These are phyloP conservation scores for Lactarius evosmus DNA, from an alignment of 768 basidiomycete genomes.

Conservation along the genomic window DNA sequence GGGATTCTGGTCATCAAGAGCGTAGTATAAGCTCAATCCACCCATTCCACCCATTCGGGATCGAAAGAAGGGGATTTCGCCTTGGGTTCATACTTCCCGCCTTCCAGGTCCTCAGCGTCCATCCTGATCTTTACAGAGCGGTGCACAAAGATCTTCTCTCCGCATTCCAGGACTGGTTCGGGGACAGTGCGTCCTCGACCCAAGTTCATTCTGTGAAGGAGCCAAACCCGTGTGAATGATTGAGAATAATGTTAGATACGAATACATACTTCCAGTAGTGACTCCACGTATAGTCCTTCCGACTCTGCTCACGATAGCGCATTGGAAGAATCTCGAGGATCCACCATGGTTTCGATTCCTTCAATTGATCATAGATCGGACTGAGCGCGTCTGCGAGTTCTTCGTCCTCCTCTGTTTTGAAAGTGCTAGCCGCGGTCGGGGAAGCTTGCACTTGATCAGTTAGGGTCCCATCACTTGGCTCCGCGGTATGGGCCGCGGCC, in stretches of 20 bases:
- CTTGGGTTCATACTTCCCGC: conserved; percentile 34
- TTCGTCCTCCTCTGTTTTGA: conserved; percentile 56
- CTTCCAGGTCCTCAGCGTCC: conserved; percentile 28
- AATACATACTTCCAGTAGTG: conserved; percentile 4
- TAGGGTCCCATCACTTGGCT: conserved; percentile 27
- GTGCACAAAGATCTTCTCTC: conserved; percentile 7
- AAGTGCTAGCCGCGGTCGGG: conserved; percentile 24
- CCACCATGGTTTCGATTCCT: conserved; percentile 56
- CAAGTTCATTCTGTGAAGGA: conserved; percentile 3
- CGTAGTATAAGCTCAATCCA: conserved; percentile 24
- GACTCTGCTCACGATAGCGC: conserved; percentile 4
- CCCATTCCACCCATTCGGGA: too few species aligned
- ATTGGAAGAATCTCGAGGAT: conserved; percentile 49
- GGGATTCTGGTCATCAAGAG: neutral
- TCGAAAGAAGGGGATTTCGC: too few species aligned
- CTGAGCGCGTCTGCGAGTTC: conserved; percentile 57
- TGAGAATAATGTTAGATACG: neutral
- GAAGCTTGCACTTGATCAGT: conserved; percentile 13
- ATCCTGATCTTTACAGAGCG: conserved; percentile 16
- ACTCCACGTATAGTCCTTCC: neutral
- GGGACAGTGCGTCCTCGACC: conserved; percentile 9
- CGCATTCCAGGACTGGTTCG: neutral
- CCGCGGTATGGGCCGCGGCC: neutral
- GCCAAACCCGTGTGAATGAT: neutral
- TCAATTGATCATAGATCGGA: conserved; percentile 55